Evolutionary conservation across 2,329 filamentous ascomycete genomes (phyloP).

Genomic region (Aureobasidium musti): DNA sequence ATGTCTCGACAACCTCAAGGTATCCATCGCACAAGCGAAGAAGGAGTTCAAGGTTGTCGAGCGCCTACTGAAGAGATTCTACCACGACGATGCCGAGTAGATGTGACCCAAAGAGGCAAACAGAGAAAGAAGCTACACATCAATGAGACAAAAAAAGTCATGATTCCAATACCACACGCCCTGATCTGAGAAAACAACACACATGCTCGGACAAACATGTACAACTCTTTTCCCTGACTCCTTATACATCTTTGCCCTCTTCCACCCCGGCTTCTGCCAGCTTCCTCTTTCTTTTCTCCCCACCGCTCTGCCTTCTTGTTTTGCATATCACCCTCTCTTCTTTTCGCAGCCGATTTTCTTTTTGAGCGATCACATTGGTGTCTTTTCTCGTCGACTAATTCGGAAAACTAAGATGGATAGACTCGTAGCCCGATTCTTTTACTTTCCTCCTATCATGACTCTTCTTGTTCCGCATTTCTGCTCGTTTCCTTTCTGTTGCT

Average conservation of each 20-base stretch:
- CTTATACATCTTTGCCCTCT: neutral
- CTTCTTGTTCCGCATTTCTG: neutral
- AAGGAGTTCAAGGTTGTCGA: constrained; percentile 74
- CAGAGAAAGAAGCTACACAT: constrained; percentile 2
- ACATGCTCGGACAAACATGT: neutral
- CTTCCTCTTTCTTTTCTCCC: neutral
- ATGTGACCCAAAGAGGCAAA: neutral
- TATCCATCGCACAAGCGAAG: constrained; percentile 71
- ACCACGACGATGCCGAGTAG: constrained; percentile 57
- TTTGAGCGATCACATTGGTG: neutral
- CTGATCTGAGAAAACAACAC: neutral
- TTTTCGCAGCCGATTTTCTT: neutral
- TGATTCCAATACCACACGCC: constrained; percentile 6
- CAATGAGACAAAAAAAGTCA: constrained; percentile 22
- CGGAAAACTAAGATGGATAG: neutral
- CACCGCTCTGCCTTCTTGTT: neutral
- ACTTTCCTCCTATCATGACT: neutral
- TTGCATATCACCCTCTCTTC: neutral
- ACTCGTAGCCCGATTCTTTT: neutral
- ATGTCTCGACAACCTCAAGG: constrained; percentile 69
- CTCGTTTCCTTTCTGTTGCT: neutral
- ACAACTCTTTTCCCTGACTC: neutral
- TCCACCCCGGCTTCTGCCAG: neutral
- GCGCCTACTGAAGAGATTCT: constrained; percentile 70
- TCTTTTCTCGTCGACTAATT: neutral